Percentiles rank a stretch among this genome's conserved stretches.
Conservation (phyloP, 331 rosid species). For the Stylosanthes scabra region DNA sequence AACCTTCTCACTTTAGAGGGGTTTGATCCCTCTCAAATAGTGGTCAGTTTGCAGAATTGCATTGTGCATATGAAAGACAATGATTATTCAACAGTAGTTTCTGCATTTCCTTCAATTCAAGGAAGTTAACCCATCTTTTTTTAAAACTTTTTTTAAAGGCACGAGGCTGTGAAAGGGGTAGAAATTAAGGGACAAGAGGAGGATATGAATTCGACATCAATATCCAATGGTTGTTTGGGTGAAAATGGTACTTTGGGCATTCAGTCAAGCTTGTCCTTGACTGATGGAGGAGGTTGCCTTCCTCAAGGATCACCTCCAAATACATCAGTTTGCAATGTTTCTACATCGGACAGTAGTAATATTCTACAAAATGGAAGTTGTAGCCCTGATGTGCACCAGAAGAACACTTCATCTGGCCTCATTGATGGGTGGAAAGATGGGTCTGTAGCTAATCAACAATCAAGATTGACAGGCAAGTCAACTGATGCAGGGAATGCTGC, state of each 20-base stretch:
- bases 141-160: constrained; percentile 50
- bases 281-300: constrained; percentile 63
- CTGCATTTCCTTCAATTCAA: constrained; percentile 29
- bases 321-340: constrained; percentile 59
- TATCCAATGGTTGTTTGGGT: constrained; percentile 56
- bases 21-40: too few species aligned
- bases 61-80: constrained; percentile 12
- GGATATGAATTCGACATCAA: constrained; percentile 55
- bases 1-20: not conserved
- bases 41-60: constrained; percentile 27
- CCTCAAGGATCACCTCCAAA: constrained; percentile 69
- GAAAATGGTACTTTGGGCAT: constrained; percentile 56
- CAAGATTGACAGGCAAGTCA: constrained; percentile 60
- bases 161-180: constrained; percentile 51
- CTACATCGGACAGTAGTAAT: constrained; percentile 81
- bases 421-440: constrained; percentile 60
- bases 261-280: constrained; percentile 66
- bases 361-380: constrained; percentile 76
- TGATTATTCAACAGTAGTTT: constrained; percentile 16
- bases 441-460: constrained; percentile 49
- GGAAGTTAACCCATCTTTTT: constrained; percentile 29
- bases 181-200: constrained; percentile 43
- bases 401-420: constrained; percentile 52
- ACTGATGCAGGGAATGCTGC: constrained; percentile 65
- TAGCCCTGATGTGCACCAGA: constrained; percentile 82